These are phyloP conservation scores for Cryptosporidium meleagridis DNA, from an alignment of 169 alveolate species.

Conservation along the genomic window DNA sequence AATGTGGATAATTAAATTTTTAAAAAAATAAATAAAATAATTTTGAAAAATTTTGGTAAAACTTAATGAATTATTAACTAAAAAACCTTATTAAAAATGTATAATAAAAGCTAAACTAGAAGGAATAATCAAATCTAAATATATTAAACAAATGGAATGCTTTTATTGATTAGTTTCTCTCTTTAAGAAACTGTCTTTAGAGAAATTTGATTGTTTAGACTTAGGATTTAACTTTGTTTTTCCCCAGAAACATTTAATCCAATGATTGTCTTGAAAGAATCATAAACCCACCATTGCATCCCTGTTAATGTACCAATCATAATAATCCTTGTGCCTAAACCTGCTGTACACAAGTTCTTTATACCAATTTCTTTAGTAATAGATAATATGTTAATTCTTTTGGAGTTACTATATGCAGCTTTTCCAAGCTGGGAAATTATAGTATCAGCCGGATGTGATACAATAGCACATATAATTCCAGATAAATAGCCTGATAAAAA, in stretches of 20 bases:
- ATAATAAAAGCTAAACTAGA: background rate
- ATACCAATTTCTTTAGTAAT: conserved; percentile 78
- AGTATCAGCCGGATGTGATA: conserved; percentile 97
- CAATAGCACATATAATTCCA: conserved; percentile 96
- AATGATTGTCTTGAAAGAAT: conserved; percentile 90
- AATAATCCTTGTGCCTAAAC: conserved; percentile 94
- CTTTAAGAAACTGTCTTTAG: background rate
- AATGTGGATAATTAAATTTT: background rate
- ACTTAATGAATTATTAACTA: background rate
- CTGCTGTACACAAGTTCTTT: conserved; percentile 85
- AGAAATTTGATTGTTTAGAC: background rate
- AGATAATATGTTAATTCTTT: conserved; percentile 29
- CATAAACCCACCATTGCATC: conserved; percentile 98
- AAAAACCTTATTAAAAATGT: background rate
- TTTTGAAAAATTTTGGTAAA: background rate
- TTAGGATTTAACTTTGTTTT: background rate
- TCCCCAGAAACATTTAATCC: conserved; percentile 86
- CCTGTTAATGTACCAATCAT: conserved; percentile 99
- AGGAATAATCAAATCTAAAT: background rate
- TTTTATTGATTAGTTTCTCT: background rate
- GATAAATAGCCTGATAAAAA: conserved; percentile 96
- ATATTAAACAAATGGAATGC: too few species aligned
- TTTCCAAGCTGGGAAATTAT: conserved; percentile 94
- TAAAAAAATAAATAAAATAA: background rate
- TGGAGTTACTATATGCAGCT: conserved; percentile 86